These are phyloP conservation scores for Calocybe indica DNA, from an alignment of 768 basidiomycete species.

Conservation along the genomic window DNA sequence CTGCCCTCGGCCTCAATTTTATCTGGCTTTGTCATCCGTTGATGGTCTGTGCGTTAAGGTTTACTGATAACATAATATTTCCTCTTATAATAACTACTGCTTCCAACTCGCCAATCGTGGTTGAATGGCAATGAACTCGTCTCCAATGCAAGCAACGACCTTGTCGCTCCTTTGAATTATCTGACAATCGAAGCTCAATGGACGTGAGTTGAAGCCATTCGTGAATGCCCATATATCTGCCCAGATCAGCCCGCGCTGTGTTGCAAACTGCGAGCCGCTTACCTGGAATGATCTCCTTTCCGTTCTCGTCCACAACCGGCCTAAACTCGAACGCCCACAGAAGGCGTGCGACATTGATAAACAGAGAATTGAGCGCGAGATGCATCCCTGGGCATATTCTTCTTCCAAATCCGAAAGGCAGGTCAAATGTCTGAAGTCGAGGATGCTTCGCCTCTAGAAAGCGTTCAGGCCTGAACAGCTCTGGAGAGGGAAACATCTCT, in stretches of 20 bases:
- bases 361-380: constrained; percentile 2
- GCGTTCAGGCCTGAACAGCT: constrained; percentile 32
- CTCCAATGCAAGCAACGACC: constrained; percentile 14
- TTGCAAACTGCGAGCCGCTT: constrained; percentile 6
- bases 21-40: constrained; percentile 33
- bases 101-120: too few species aligned
- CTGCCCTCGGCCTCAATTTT: constrained; percentile 15
- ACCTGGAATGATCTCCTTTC: not conserved
- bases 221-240: constrained; percentile 24
- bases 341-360: not conserved
- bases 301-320: not conserved
- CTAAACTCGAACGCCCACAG: not conserved
- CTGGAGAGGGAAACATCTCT: constrained; percentile 26
- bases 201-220: constrained; percentile 27
- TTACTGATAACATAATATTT: constrained; percentile 10
- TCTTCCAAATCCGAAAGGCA: constrained; percentile 36
- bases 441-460: constrained; percentile 27
- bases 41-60: constrained; percentile 39
- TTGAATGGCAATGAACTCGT: constrained; percentile 9
- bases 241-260: not conserved
- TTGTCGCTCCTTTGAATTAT: constrained; percentile 19
- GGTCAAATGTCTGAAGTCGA: constrained; percentile 23
- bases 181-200: constrained; percentile 22
- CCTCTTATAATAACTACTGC: not conserved
- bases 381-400: constrained; percentile 2